Percentiles rank a stretch among this genome's conserved stretches.
These are phyloP conservation scores for Penicillium subrubescens DNA, from an alignment of 495 filamentous ascomycete species.

Conservation along the genomic window DNA sequence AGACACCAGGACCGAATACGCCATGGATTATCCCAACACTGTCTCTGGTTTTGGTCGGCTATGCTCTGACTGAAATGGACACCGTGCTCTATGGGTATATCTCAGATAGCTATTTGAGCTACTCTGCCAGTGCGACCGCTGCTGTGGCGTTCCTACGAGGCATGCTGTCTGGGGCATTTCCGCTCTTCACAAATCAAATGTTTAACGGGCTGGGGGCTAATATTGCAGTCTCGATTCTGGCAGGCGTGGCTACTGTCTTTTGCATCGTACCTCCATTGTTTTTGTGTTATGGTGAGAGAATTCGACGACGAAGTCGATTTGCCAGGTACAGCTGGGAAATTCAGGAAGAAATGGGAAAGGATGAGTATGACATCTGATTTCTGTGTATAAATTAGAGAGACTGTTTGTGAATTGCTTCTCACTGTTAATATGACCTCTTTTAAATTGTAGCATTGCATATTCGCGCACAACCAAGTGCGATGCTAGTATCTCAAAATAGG, in stretches of 20 bases:
- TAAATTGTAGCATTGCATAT: neutral
- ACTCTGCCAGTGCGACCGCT: constrained; percentile 54
- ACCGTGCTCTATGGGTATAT: constrained; percentile 54
- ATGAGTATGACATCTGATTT: constrained; percentile 24
- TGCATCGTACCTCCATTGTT: constrained; percentile 49
- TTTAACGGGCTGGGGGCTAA: constrained; percentile 47
- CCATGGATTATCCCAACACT: constrained; percentile 48
- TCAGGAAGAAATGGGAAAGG: constrained; percentile 35
- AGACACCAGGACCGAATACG: constrained; percentile 12
- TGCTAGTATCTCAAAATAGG: neutral
- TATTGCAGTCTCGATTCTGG: constrained; percentile 47
- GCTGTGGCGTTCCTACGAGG: constrained; percentile 49
- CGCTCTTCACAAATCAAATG: constrained; percentile 49
- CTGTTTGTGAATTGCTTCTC: neutral
- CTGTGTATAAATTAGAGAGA: neutral
- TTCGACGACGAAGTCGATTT: constrained; percentile 50
- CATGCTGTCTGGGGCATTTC: constrained; percentile 46
- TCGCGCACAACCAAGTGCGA: neutral
- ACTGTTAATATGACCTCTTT: neutral
- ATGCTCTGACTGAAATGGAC: constrained; percentile 53
- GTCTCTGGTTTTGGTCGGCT: constrained; percentile 49
- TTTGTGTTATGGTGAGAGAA: constrained; percentile 41
- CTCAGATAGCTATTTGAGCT: constrained; percentile 54
- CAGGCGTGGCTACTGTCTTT: constrained; percentile 45
- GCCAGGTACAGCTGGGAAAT: constrained; percentile 47